Base-by-base conservation (phyloP, 192 early-diverging fungal species). In the Coemansia sp. region DNA sequence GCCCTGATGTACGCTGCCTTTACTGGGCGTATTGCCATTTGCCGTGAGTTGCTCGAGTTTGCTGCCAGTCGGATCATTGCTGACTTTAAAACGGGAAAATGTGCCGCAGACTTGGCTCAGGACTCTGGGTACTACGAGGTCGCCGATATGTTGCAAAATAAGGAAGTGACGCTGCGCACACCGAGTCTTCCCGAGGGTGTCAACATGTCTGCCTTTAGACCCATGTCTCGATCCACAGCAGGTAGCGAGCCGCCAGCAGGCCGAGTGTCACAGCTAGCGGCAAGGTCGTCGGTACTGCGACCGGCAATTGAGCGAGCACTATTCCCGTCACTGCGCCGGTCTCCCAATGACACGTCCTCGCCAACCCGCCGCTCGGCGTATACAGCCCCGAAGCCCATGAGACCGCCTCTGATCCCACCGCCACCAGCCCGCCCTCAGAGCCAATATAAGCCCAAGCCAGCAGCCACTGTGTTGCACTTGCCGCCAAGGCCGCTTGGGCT, bases 1-100 rank as follows among this genome's bases (percentile, higher is more conserved):
- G 75, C 80, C 2, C 60, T 82, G 10, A 82, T 82, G 80, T 82
- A 74, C 50, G 80, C 80, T 1, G 80, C 80, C 5, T 82, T 71
- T 27, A 74, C 80, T 3, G 80, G 80, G 16, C 80, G 80, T 40
- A 71, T 82, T 9, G 80, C 75, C 9, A 82, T 82, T 3, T 82
- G 80, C 46, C 80, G 80, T 1, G 80, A 77, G 69, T 53, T 82
- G 40, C 71, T 82, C 5, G 80, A 82, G 47, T 69, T 31, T 22
- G 50, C 34, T 24, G 69, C 72, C 22, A 71, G 40, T 20, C 69
- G 63, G 4, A 9, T 20, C 6, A 36, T 68, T 13, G 41, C 39
- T 3, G 75, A 77, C 18, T 63, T 57, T 13, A 52, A 22, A 12
- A 49, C 61, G 0, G 64, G 69, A 5, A 70, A 63, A 44, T 31